Evolutionary conservation across 371 early-diverging fungal genomes (phyloP).

Genomic region (Rhizopus microsporus): DNA sequence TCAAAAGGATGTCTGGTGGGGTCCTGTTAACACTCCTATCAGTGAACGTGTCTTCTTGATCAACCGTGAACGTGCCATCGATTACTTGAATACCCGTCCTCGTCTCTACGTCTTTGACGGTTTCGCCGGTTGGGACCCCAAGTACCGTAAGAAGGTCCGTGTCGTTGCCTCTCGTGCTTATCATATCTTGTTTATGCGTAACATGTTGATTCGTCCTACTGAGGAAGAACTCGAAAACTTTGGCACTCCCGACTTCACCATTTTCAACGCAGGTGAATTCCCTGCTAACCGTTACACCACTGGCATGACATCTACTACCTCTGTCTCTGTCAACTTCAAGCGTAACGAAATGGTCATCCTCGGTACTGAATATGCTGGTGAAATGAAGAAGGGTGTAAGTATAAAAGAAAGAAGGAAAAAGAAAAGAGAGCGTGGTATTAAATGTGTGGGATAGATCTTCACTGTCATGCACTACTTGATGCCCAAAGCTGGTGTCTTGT

Average conservation of each 20-base stretch:
- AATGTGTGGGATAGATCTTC: slow-evolving; percentile 59
- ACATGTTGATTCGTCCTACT: slow-evolving; percentile 98
- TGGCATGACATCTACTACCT: slow-evolving; percentile 96
- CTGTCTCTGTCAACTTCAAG: slow-evolving; percentile 90
- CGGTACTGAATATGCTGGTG: slow-evolving; percentile 97
- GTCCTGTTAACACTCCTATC: slow-evolving; percentile 94
- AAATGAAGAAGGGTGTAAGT: slow-evolving; percentile 97
- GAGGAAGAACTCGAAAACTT: slow-evolving; percentile 89
- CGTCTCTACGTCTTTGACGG: slow-evolving; percentile 97
- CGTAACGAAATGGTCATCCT: slow-evolving; percentile 86
- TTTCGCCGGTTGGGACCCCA: slow-evolving; percentile 93
- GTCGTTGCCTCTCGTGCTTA: slow-evolving; percentile 95
- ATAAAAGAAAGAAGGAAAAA: background rate
- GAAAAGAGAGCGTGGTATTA: background rate
- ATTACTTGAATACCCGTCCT: slow-evolving; percentile 94
- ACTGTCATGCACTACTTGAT: slow-evolving; percentile 99
- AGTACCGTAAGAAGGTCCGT: slow-evolving; percentile 96
- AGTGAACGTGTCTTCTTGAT: slow-evolving; percentile 87
- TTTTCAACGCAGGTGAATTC: slow-evolving; percentile 97
- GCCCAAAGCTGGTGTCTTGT: slow-evolving; percentile 96
- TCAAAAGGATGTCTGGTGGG: slow-evolving; percentile 92
- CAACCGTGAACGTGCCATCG: slow-evolving; percentile 95
- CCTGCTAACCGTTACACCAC: slow-evolving; percentile 96
- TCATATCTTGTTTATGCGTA: slow-evolving; percentile 96
- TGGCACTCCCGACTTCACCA: slow-evolving; percentile 96